A percentile compares a stretch with the other conserved stretches of the same genome.
phyloP scores from a whole-genome alignment of 2,329 filamentous ascomycete genomes.

The Blumeria hordei region DNA sequence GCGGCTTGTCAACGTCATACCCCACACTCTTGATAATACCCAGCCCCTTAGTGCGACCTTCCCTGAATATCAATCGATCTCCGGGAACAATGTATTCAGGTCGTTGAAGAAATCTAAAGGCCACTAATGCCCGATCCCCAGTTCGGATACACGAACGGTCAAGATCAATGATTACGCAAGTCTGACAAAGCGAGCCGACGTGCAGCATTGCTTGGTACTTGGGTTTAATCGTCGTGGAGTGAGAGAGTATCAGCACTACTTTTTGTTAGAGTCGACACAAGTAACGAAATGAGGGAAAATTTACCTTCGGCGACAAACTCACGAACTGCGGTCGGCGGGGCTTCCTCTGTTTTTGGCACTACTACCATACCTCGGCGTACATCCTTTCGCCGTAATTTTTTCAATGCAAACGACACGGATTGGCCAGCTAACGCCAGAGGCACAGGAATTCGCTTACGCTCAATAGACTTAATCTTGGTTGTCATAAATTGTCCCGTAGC shows the following conservation, averaged over 20 bases:
- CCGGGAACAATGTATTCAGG: constrained; percentile 81
- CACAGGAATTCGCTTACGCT: constrained; percentile 76
- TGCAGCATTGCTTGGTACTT: constrained; percentile 98
- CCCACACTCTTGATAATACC: constrained; percentile 83
- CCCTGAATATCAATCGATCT: constrained; percentile 75
- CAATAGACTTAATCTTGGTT: constrained; percentile 76
- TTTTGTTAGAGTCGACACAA: background rate
- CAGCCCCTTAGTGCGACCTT: constrained; percentile 82
- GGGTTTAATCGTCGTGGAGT: constrained; percentile 89
- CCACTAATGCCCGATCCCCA: constrained; percentile 79
- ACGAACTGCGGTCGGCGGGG: constrained; percentile 43
- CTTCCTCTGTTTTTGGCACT: constrained; percentile 54
- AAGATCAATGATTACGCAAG: constrained; percentile 90
- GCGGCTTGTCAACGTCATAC: constrained; percentile 43
- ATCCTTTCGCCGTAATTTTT: constrained; percentile 69
- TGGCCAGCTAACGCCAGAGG: constrained; percentile 78
- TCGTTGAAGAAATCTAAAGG: constrained; percentile 81
- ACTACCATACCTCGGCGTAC: constrained; percentile 98
- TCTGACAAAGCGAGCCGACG: constrained; percentile 83
- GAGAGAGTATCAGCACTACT: constrained; percentile 70
- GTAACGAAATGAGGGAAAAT: background rate
- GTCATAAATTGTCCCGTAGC: constrained; percentile 70
- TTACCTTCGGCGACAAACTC: constrained; percentile 63
- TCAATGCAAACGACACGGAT: constrained; percentile 75
- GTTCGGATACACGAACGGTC: constrained; percentile 89